A percentile compares a stretch with the other conserved stretches of the same genome.
Conservation (phyloP, 139 green algal genomes). For the Volvox reticuliferus region DNA sequence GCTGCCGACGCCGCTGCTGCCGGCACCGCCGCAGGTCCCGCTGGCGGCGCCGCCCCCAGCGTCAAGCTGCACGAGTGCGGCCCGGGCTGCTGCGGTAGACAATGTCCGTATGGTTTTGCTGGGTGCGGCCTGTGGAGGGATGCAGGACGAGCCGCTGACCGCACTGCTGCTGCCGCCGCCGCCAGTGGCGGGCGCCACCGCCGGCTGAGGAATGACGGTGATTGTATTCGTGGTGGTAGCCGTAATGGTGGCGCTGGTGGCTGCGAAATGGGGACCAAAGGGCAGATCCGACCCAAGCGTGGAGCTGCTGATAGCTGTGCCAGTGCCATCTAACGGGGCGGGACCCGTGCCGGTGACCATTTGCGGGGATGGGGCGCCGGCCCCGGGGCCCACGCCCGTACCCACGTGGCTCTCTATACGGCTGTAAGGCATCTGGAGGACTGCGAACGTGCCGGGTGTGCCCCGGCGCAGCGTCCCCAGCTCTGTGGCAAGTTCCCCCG, state of each 20-base stretch:
- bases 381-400: too few relatives aligned
- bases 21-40: neutral
- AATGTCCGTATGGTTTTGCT: too few relatives aligned
- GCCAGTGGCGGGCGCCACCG: neutral
- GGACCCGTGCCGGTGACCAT: neutral
- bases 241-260: too few relatives aligned
- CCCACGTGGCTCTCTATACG: neutral
- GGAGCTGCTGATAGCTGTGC: neutral
- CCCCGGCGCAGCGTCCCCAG: slow-evolving; percentile 23
- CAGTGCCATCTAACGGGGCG: too few relatives aligned
- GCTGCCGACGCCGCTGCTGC: neutral
- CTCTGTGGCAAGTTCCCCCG: neutral
- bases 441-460: slow-evolving; percentile 1
- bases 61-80: neutral
- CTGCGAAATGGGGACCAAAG: neutral
- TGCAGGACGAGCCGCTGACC: too few relatives aligned
- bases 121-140: too few relatives aligned
- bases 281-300: neutral
- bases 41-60: neutral
- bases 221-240: neutral
- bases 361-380: neutral
- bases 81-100: neutral
- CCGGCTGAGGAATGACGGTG: neutral
- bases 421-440: neutral
- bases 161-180: neutral